phyloP scores from a whole-genome alignment of 169 alveolate genomes.

The Blepharisma undulans region DNA sequence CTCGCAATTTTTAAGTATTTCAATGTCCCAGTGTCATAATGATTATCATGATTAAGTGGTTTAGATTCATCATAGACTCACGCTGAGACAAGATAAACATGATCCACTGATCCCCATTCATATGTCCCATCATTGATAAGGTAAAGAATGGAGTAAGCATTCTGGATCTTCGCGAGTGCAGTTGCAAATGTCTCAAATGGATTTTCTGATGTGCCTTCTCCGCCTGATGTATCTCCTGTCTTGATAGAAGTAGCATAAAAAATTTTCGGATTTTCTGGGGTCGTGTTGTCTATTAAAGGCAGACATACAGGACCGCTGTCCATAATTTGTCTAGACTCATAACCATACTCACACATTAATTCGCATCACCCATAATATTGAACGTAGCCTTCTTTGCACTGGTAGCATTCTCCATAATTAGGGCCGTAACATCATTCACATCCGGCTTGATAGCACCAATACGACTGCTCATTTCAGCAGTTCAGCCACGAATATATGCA shows the following conservation, averaged over 20 bases:
- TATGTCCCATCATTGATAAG: background rate
- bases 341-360: background rate
- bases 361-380: background rate
- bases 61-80: background rate
- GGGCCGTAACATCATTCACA: background rate
- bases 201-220: background rate
- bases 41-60: background rate
- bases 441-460: background rate
- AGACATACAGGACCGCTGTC: background rate
- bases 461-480: background rate
- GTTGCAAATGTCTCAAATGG: background rate
- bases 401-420: background rate
- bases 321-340: background rate
- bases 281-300: background rate
- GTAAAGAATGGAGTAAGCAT: background rate
- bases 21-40: background rate
- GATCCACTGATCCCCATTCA: background rate
- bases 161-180: background rate
- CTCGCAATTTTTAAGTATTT: background rate
- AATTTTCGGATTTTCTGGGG: background rate
- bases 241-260: background rate
- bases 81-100: background rate
- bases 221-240: background rate
- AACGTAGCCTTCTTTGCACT: background rate
- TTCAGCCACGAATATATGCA: background rate